A percentile compares a stretch with the other conserved stretches of the same genome.
Evolutionary conservation across 225 moss, liverwort and hornwort species (phyloP).

Genomic region (Antitrichia curtipendula): DNA sequence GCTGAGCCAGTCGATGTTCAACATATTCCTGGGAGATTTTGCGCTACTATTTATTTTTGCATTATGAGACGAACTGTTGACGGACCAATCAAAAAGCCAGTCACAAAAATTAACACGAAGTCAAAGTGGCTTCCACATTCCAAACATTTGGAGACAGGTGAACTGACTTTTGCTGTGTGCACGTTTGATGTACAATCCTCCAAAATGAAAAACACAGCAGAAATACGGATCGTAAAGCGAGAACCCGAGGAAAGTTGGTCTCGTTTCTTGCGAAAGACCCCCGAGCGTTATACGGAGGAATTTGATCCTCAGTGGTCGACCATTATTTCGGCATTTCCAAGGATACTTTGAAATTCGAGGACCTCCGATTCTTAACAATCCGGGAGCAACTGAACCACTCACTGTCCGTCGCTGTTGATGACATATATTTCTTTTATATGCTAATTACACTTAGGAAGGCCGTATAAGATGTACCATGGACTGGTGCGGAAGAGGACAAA

Average conservation of each 20-base stretch:
- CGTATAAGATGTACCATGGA: constrained; percentile 3
- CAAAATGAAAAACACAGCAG: neutral
- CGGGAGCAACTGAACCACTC: neutral
- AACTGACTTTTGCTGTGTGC: neutral
- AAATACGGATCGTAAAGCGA: neutral
- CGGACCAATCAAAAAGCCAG: neutral
- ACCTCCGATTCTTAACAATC: neutral
- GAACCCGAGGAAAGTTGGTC: neutral
- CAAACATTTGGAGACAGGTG: neutral
- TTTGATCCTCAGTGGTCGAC: neutral
- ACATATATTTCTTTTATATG: neutral
- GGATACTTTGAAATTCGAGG: neutral
- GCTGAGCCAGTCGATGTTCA: neutral
- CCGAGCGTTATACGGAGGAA: neutral
- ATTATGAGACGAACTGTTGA: neutral
- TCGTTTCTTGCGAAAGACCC: neutral
- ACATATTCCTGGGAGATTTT: neutral
- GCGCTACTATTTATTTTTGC: neutral
- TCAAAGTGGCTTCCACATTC: constrained; percentile 3
- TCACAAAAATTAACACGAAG: neutral
- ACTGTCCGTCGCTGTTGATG: neutral
- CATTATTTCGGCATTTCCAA: neutral
- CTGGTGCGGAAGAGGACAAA: constrained; percentile 3
- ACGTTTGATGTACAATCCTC: neutral
- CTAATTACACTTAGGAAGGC: neutral